Base-by-base conservation (phyloP, 805 yeast species). In the Candida andamanensis region DNA sequence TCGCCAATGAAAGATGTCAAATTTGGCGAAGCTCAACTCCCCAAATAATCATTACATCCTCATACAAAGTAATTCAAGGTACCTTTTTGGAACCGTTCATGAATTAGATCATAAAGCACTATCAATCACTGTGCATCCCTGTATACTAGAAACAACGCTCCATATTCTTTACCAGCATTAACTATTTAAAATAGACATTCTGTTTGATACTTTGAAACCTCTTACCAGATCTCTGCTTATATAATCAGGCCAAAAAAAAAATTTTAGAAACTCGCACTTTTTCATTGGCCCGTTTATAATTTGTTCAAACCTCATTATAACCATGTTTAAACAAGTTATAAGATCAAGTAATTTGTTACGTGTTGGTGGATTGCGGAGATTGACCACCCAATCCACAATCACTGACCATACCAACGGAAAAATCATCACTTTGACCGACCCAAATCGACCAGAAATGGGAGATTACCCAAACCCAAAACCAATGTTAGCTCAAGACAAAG, bases 401-500 rank as follows among this genome's bases (percentile, higher is more conserved):
- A 56, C 60, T 21, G 71, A 65, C 48, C 67, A 62, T 29, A 42
- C 50, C 31, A 60, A 60, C 20, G 69, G 69, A 17, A 54, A 50
- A 42, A 53, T 56, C 26, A 63, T 65, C 44, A 52, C 46, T 15
- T 61, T 65, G 46, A 50, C 65, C 10, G 69, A 65, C 46, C 69
- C 70, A 16, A 46, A 42, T 35, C 58, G 49, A 38, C 72, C 72
- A 26, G 68, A 64, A 47, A 40, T 54, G 29, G 72, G 63, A n/a
- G 83, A 76, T 43, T 81, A 84, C 50, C 83, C 81, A 28, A 68
- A 74, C 33, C 69, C 77, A n/a, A 67, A 72, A 36, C 70, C 70
- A 29, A 69, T 66, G 39, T 72, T 74, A 49, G 76, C 79, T 42
- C 86, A 77, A 60, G 58, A 66, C 46, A 76, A 79, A 55, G 80